Evolutionary conservation across 2,329 filamentous ascomycete genomes (phyloP).

Genomic region (Diaporthe eres): DNA sequence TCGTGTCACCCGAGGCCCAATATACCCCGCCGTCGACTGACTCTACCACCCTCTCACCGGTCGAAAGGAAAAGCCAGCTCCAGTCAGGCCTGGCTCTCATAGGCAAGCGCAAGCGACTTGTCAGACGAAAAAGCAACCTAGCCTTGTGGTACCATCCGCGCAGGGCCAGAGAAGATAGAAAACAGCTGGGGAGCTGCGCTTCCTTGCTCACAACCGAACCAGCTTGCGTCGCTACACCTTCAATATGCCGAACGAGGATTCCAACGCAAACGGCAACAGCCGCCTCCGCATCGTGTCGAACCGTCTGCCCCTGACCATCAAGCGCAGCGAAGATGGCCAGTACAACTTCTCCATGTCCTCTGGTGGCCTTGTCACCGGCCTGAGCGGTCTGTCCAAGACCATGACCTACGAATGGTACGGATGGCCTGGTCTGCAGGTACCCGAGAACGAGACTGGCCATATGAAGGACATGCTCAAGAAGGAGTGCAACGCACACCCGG

Average conservation of each 20-base stretch:
- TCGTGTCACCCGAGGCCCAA: conserved; percentile 15
- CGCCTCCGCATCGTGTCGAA: conserved; percentile 91
- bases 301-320: conserved; percentile 95
- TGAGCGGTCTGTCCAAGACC: conserved; percentile 91
- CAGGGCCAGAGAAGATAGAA: background rate
- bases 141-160: background rate
- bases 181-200: background rate
- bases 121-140: background rate
- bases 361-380: conserved; percentile 91
- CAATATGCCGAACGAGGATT: conserved; percentile 34
- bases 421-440: conserved; percentile 94
- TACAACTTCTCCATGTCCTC: conserved; percentile 98
- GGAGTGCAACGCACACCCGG: conserved; percentile 89
- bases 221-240: background rate
- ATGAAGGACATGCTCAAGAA: conserved; percentile 86
- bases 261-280: conserved; percentile 44
- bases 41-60: background rate
- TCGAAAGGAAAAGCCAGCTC: background rate
- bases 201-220: background rate
- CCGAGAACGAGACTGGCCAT: conserved; percentile 81
- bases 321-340: conserved; percentile 89
- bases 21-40: conserved; percentile 26
- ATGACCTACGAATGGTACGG: conserved; percentile 99
- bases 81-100: background rate
- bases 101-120: background rate